These are phyloP conservation scores for Botryotinia narcissicola DNA, from an alignment of 2,329 filamentous ascomycete genomes.

Conservation along the genomic window DNA sequence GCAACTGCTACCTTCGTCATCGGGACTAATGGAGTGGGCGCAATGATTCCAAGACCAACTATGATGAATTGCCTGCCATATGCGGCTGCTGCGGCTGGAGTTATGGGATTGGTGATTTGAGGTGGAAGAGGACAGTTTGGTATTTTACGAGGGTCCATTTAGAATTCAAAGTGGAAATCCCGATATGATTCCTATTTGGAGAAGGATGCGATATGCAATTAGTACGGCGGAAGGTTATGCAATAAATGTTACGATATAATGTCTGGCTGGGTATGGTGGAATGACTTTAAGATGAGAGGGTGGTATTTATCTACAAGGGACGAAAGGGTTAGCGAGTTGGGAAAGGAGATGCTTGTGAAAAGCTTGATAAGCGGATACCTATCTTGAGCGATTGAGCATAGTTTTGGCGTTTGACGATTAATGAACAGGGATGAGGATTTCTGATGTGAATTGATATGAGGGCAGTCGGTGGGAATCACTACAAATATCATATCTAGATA, in stretches of 20 bases:
- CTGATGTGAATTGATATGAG: background rate
- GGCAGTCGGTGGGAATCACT: too few relatives aligned
- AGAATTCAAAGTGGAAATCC: background rate
- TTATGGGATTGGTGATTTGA: constrained; percentile 16
- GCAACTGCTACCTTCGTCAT: constrained; percentile 17
- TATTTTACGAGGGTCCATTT: background rate
- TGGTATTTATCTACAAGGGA: background rate
- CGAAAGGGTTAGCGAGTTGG: constrained; percentile 4
- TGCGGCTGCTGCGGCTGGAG: constrained; percentile 11
- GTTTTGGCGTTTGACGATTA: constrained; percentile 12
- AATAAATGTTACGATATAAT: background rate
- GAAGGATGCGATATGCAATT: background rate
- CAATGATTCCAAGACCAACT: constrained; percentile 15
- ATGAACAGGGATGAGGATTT: background rate
- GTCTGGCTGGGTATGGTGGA: background rate
- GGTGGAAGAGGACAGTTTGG: background rate
- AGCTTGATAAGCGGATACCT: background rate
- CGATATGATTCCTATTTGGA: background rate
- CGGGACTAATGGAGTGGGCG: constrained; percentile 10
- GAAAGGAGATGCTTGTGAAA: background rate
- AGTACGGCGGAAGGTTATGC: background rate
- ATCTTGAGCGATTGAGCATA: background rate
- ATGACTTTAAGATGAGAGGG: background rate
- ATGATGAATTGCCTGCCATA: constrained; percentile 18
- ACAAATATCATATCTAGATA: background rate